Evolutionary conservation across 768 basidiomycete species (phyloP).

Genomic region (Clitopilus passeckerianus): DNA sequence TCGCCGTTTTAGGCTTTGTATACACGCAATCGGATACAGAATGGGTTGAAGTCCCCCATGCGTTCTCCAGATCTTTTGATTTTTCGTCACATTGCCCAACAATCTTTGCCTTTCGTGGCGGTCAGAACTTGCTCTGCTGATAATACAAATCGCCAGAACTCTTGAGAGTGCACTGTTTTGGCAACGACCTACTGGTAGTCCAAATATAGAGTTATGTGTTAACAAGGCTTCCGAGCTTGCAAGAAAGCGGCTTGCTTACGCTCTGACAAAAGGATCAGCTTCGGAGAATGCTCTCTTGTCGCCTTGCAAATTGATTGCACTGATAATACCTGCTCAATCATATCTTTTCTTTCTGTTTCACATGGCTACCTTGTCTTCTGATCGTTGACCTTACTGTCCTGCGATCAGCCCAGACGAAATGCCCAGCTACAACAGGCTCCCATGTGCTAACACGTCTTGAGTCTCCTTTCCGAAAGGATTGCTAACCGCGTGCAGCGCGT

Average conservation of each 20-base stretch:
- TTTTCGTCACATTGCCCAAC: background rate
- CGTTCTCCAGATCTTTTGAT: background rate
- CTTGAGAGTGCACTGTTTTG: too few species aligned
- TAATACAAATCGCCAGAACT: too few species aligned
- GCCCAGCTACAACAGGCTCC: slow-evolving; percentile 2
- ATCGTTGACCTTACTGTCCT: background rate
- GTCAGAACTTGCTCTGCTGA: background rate
- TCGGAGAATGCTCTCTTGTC: background rate
- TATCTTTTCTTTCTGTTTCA: slow-evolving; percentile 3
- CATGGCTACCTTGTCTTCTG: slow-evolving; percentile 10
- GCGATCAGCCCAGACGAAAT: background rate
- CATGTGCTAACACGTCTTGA: slow-evolving; percentile 11
- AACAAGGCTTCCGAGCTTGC: background rate
- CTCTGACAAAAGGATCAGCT: background rate
- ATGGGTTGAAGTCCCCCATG: background rate
- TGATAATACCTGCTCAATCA: slow-evolving; percentile 9
- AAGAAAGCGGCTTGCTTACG: background rate
- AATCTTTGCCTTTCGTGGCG: background rate
- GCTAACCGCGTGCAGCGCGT: slow-evolving; percentile 7
- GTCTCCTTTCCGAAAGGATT: slow-evolving; percentile 3
- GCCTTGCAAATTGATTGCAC: background rate
- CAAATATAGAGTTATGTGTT: background rate
- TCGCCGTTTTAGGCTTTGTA: background rate
- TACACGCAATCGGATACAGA: background rate
- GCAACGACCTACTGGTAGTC: too few species aligned